Conservation (phyloP, 495 filamentous ascomycete species). For the Podospora pseudocomata region DNA sequence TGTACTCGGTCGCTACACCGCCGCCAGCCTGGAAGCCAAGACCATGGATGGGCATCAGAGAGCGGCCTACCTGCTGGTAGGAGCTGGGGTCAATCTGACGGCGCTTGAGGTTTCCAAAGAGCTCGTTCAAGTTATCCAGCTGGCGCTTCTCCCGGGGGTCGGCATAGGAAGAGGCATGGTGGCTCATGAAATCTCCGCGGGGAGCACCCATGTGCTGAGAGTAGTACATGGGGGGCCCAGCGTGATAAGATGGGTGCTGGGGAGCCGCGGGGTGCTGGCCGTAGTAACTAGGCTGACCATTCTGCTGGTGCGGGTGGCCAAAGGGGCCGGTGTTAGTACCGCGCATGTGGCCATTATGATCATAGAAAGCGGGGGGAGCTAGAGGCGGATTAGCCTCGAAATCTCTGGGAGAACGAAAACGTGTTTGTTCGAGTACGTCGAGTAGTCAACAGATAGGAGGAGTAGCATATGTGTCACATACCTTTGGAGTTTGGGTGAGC, state of each 20-base stretch:
- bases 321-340: conserved; percentile 47
- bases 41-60: conserved; percentile 68
- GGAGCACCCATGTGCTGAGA: conserved; percentile 51
- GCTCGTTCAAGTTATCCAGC: conserved; percentile 85
- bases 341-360: conserved; percentile 57
- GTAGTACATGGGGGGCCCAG: conserved; percentile 57
- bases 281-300: conserved; percentile 49
- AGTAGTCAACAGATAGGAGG: conserved; percentile 6
- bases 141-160: conserved; percentile 69
- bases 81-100: conserved; percentile 81
- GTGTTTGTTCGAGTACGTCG: conserved; percentile 30
- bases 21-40: conserved; percentile 65
- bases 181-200: conserved; percentile 46
- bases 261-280: conserved; percentile 57
- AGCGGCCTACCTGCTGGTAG: conserved; percentile 76
- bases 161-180: conserved; percentile 51
- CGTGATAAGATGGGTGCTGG: conserved; percentile 49
- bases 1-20: conserved; percentile 62
- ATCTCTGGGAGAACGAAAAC: conserved; percentile 19
- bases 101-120: conserved; percentile 88
- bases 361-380: conserved; percentile 55
- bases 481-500: conserved; percentile 48
- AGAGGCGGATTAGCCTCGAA: conserved; percentile 45
- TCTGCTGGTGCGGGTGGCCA: conserved; percentile 49
- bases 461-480: conserved; percentile 34